Percentiles rank a stretch among this genome's conserved stretches.
Conservation (phyloP, 2,329 filamentous ascomycete genomes). For the Chrysoporthe cubensis region DNA sequence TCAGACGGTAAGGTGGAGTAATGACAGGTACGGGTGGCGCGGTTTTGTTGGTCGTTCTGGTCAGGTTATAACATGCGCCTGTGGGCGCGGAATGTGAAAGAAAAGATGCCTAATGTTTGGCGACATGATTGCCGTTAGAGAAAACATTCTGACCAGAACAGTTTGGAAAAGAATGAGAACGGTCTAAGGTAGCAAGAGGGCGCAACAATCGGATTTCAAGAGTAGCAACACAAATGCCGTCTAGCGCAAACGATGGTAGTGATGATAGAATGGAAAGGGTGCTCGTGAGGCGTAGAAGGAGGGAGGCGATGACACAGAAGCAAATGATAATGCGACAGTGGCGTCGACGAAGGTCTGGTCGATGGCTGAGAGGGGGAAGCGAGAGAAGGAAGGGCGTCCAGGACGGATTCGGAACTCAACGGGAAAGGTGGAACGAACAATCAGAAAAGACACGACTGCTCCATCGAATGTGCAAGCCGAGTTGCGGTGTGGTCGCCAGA, state of each 20-base stretch:
- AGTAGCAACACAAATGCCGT: constrained; percentile 25
- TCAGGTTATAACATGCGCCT: constrained; percentile 34
- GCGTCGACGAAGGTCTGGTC: constrained; percentile 20
- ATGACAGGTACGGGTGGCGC: constrained; percentile 1
- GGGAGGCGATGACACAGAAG: constrained; percentile 50
- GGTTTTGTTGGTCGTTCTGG: constrained; percentile 32
- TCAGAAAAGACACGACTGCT: constrained; percentile 22
- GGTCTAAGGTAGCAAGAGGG: constrained; percentile 23
- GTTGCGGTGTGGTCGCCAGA: constrained; percentile 21
- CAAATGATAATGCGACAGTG: constrained; percentile 40
- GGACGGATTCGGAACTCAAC: constrained; percentile 26
- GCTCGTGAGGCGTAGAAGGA: constrained; percentile 20
- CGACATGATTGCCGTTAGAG: constrained; percentile 61
- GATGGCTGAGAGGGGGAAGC: constrained; percentile 28
- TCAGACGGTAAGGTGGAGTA: not conserved
- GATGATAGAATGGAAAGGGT: constrained; percentile 24
- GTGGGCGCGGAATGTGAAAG: constrained; percentile 33
- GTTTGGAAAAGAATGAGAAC: constrained; percentile 29
- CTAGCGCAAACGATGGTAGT: constrained; percentile 29
- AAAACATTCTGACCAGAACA: constrained; percentile 46
- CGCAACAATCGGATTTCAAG: constrained; percentile 26
- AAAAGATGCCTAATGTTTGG: constrained; percentile 51
- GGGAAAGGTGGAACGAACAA: constrained; percentile 33
- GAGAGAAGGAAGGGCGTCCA: constrained; percentile 27
- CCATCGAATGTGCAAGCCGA: constrained; percentile 23